Evolutionary conservation across 805 yeast species (phyloP).

Genomic region (Yarrowia phangngaensis): DNA sequence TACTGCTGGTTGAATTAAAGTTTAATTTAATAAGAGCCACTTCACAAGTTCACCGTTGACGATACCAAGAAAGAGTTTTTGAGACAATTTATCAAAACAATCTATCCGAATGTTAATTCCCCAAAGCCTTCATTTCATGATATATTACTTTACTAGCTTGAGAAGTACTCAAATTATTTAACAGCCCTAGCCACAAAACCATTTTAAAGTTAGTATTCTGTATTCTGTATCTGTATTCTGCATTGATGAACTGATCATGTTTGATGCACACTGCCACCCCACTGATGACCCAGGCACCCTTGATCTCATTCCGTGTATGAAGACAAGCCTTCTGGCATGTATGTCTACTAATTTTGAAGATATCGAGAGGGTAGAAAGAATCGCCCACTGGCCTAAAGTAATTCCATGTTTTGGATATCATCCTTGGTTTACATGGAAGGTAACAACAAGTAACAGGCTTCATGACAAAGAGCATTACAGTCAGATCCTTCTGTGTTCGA

Average conservation of each 20-base stretch:
- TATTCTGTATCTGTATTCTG: too few relatives aligned
- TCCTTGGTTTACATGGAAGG: conserved; percentile 69
- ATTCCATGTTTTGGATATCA: conserved; percentile 58
- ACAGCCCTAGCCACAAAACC: too few relatives aligned
- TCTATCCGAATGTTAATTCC: too few relatives aligned
- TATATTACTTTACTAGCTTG: too few relatives aligned
- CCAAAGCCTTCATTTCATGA: too few relatives aligned
- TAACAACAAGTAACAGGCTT: background rate
- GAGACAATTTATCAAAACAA: too few relatives aligned
- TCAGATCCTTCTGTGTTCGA: conserved; percentile 59
- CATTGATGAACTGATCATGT: conserved; percentile 28
- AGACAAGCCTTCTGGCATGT: conserved; percentile 32
- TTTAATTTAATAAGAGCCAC: too few relatives aligned
- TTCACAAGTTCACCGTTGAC: too few relatives aligned
- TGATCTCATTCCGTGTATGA: conserved; percentile 29
- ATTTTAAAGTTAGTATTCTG: too few relatives aligned
- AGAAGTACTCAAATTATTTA: too few relatives aligned
- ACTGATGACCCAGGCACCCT: conserved; percentile 37
- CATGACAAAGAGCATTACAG: conserved; percentile 36
- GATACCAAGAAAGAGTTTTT: too few relatives aligned
- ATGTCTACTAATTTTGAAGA: conserved; percentile 43
- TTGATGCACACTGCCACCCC: conserved; percentile 45
- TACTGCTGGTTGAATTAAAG: too few relatives aligned
- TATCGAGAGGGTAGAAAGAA: conserved; percentile 36
- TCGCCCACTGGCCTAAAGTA: conserved; percentile 35